Percentiles rank a stretch among this genome's conserved stretches.
Conservation (phyloP, 306 rosid species). For the Psophocarpus tetragonolobus region DNA sequence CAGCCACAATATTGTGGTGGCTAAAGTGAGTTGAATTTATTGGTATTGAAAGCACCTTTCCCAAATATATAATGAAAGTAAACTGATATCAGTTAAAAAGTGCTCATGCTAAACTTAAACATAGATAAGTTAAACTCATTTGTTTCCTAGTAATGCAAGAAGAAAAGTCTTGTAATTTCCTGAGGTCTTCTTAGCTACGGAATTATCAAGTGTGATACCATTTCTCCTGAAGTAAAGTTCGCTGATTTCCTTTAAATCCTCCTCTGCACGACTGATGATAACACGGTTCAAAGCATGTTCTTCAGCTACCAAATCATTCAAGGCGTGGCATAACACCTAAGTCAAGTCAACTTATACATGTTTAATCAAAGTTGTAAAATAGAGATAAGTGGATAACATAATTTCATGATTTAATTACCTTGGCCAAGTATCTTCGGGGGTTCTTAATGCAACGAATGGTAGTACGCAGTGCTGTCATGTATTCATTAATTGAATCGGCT, state of each 20-base stretch:
- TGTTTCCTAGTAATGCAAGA: slow-evolving; percentile 36
- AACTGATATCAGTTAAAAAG: neutral
- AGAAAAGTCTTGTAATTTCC: slow-evolving; percentile 50
- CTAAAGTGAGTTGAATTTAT: slow-evolving; percentile 20
- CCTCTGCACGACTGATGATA: slow-evolving; percentile 55
- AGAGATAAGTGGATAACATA: neutral
- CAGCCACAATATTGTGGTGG: slow-evolving; percentile 7
- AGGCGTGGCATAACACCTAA: slow-evolving; percentile 46
- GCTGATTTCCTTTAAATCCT: slow-evolving; percentile 50
- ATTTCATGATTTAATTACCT: slow-evolving; percentile 39
- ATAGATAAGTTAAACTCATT: slow-evolving; percentile 2
- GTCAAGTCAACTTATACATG: neutral
- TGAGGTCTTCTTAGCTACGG: slow-evolving; percentile 38
- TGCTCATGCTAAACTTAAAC: neutral
- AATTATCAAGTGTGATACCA: slow-evolving; percentile 36
- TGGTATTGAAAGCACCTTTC: neutral
- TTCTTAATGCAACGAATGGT: slow-evolving; percentile 48
- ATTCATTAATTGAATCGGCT: slow-evolving; percentile 33
- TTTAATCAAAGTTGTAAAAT: neutral
- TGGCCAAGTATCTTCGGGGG: slow-evolving; percentile 45
- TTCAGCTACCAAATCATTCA: slow-evolving; percentile 38
- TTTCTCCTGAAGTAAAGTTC: slow-evolving; percentile 46
- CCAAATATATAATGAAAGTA: neutral
- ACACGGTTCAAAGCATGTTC: slow-evolving; percentile 52
- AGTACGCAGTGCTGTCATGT: slow-evolving; percentile 40